phyloP scores from a whole-genome alignment of 1,284 basidiomycete genomes.

The Singerocomus inundabilis region DNA sequence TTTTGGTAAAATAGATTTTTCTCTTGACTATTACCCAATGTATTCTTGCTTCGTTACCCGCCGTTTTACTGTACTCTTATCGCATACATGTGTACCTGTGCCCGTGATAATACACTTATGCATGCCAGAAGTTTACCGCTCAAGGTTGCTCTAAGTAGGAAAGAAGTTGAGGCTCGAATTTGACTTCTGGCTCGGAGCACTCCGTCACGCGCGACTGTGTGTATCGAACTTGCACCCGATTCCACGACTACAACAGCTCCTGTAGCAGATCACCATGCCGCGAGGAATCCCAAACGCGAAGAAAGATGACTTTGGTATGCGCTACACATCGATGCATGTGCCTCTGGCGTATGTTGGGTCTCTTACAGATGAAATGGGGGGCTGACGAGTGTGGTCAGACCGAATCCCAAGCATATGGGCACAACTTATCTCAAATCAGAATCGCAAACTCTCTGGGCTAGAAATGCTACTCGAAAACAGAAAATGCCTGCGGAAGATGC shows the following conservation, averaged over 20 bases:
- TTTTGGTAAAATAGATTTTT: constrained; percentile 44
- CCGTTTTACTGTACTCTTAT: constrained; percentile 20
- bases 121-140: background rate
- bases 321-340: constrained; percentile 77
- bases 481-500: constrained; percentile 43
- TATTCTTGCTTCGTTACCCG: constrained; percentile 12
- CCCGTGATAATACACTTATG: constrained; percentile 2
- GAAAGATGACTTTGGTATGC: constrained; percentile 74
- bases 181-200: background rate
- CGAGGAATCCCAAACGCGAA: constrained; percentile 76
- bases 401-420: constrained; percentile 75
- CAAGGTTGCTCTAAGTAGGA: constrained; percentile 14
- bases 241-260: background rate
- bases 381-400: constrained; percentile 40
- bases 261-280: constrained; percentile 50
- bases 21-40: constrained; percentile 6
- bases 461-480: constrained; percentile 55
- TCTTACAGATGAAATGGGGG: constrained; percentile 2
- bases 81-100: constrained; percentile 18
- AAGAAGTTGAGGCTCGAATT: too few species aligned
- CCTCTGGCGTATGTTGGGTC: constrained; percentile 59
- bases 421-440: constrained; percentile 73
- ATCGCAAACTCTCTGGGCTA: constrained; percentile 66
- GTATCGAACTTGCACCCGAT: background rate
- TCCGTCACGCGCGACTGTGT: background rate